Base-by-base conservation (phyloP, 1,284 basidiomycete species). In the Malassezia slooffiae region DNA sequence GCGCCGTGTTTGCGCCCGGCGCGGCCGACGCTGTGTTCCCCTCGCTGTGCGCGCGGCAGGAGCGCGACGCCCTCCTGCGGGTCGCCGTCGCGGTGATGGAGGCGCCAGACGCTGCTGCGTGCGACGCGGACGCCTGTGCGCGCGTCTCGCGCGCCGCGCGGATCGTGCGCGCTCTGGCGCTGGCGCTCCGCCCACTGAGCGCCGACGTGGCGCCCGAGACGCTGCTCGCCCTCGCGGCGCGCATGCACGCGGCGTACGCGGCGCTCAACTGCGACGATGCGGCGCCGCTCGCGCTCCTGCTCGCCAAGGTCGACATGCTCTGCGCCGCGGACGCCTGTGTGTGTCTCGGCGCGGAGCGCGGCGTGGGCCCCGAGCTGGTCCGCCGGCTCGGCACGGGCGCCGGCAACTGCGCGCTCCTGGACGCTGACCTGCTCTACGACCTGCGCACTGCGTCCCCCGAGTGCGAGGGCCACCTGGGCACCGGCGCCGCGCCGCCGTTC, bases 231-330 rank as follows among this genome's bases (percentile, higher is more conserved):
- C 17, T 44, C 19, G 42, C 28, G 13, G 13, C 36, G 28, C 16
- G 17, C 13, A 17, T 38, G 11, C 35, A 35, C 10, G 6, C 28
- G 6, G 20, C 31, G 27, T 47, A 47, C 31, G n/a, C 17, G 8
- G 31, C 16, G 16, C 38, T 17, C 23, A 34, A 41, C 12, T 39
- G 39, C 6, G 24, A 17, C 2, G 38, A 32, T 8, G 45, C 41
- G 26, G 45, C 30, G 16, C 45, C 45, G 3, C 15, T 21, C 1
- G 28, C 23, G 2, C 43, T 40, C 40, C 40, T 43, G 12, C 21
- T 12, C 5, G 32, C 40, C 29, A 48, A 48, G 34, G 46, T 35
- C 7, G 46, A 48, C 9, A 9, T 31, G 21, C 41, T 48, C 3
- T 9, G 11, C 9, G 33, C 35, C 16, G 40, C 46, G 13, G 46